These are phyloP conservation scores for Populus pruinosa DNA, from an alignment of 345 rosid genomes.

Conservation along the genomic window DNA sequence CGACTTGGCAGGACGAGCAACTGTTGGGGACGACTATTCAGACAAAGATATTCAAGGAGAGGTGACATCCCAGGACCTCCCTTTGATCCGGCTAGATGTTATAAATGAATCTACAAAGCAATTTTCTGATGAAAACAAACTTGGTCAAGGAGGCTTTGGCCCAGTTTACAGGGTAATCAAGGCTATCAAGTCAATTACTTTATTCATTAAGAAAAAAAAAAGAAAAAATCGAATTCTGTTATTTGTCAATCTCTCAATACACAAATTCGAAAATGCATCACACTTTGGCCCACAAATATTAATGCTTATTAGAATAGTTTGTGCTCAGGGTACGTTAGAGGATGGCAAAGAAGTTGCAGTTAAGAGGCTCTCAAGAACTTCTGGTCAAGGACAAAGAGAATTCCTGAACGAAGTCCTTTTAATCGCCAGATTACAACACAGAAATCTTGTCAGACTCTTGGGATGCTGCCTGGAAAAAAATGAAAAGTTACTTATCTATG, in stretches of 20 bases:
- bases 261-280: too few relatives aligned
- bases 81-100: constrained; percentile 17
- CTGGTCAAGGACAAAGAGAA: constrained; percentile 24
- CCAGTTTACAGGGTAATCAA: constrained; percentile 40
- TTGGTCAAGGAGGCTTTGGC: constrained; percentile 51
- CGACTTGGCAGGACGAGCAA: too few relatives aligned
- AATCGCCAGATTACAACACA: constrained; percentile 25
- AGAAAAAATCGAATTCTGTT: too few relatives aligned
- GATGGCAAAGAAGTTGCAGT: constrained; percentile 28
- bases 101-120: constrained; percentile 24
- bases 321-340: constrained; percentile 13
- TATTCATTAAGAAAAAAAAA: too few relatives aligned
- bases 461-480: constrained; percentile 21
- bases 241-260: too few relatives aligned
- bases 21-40: background rate
- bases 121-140: constrained; percentile 32
- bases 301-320: background rate
- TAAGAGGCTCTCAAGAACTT: constrained; percentile 29
- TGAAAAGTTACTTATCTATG: constrained; percentile 19
- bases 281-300: too few relatives aligned
- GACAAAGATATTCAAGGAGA: background rate
- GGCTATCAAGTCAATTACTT: background rate
- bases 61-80: constrained; percentile 19
- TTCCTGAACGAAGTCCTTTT: constrained; percentile 25
- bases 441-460: constrained; percentile 22